These are phyloP conservation scores for Setomelanomma holmii DNA, from an alignment of 2,329 filamentous ascomycete species.

Conservation along the genomic window DNA sequence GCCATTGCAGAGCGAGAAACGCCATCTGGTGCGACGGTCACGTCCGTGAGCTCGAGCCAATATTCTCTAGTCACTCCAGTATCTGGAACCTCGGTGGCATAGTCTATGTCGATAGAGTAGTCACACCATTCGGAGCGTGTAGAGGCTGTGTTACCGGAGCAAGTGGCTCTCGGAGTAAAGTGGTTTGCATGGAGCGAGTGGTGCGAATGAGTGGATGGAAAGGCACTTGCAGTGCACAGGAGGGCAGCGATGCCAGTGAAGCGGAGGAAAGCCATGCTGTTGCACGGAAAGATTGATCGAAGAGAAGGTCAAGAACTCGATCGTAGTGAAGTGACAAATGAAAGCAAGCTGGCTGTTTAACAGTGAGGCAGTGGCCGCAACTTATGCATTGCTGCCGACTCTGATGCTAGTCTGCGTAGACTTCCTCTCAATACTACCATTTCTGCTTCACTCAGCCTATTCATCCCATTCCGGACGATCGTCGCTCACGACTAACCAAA, in stretches of 20 bases:
- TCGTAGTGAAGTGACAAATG: not conserved
- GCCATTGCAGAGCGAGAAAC: slow-evolving; percentile 50
- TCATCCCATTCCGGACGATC: no score
- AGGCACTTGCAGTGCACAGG: not conserved
- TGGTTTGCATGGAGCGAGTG: slow-evolving; percentile 6
- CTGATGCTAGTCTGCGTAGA: no score
- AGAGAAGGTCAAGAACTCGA: no score
- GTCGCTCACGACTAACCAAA: no score
- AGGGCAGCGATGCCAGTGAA: not conserved
- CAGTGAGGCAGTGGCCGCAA: no score
- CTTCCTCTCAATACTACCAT: no score
- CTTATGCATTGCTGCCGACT: no score
- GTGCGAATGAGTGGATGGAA: not conserved
- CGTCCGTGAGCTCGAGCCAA: slow-evolving; percentile 52
- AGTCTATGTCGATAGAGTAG: slow-evolving; percentile 60
- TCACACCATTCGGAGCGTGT: slow-evolving; percentile 53
- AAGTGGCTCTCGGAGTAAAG: slow-evolving; percentile 23
- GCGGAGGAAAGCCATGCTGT: not conserved
- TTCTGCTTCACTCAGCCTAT: no score
- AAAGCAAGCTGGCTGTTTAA: no score
- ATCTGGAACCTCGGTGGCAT: slow-evolving; percentile 57
- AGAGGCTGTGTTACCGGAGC: slow-evolving; percentile 40
- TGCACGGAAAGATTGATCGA: no score
- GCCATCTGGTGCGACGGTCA: slow-evolving; percentile 61
- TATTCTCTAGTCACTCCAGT: slow-evolving; percentile 64